Percentiles rank a stretch among this genome's conserved stretches.
Conservation (phyloP, 2,329 filamentous ascomycete species). For the Fusarium nelsonii region DNA sequence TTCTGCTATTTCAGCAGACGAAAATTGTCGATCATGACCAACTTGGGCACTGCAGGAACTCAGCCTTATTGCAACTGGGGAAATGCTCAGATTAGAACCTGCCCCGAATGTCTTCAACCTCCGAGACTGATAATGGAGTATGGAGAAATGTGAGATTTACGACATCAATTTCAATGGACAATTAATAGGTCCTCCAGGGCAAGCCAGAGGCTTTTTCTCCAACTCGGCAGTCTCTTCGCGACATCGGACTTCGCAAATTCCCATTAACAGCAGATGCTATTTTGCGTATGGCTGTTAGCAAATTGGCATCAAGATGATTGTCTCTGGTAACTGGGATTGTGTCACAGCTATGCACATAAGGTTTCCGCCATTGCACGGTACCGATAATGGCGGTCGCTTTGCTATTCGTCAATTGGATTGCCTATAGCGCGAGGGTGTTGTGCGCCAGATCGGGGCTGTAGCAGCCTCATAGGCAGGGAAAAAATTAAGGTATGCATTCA, state of each 20-base stretch:
- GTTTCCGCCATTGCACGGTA: conserved; percentile 3
- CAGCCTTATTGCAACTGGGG: conserved; percentile 37
- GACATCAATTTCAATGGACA: neutral
- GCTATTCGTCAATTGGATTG: conserved; percentile 23
- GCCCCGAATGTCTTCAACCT: conserved; percentile 8
- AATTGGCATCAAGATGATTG: conserved; percentile 35
- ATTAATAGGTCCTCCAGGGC: neutral
- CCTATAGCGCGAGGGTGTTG: conserved; percentile 23
- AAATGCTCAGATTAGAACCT: conserved; percentile 6
- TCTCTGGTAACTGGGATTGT: conserved; percentile 5
- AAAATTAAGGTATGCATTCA: conserved; percentile 25
- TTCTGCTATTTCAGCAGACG: conserved; percentile 38
- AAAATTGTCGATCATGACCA: conserved; percentile 39
- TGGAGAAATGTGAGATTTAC: neutral
- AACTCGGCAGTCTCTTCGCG: neutral
- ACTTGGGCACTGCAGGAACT: conserved; percentile 20
- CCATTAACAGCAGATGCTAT: conserved; percentile 41
- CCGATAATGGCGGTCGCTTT: neutral
- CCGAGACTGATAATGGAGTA: conserved; percentile 6
- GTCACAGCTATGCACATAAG: conserved; percentile 20
- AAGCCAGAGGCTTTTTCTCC: conserved; percentile 32
- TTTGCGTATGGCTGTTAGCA: conserved; percentile 41
- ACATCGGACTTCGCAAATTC: conserved; percentile 39
- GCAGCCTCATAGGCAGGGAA: conserved; percentile 12
- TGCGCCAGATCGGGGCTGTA: conserved; percentile 8